Evolutionary conservation across 2,329 filamentous ascomycete species (phyloP), one percentile per base, ranked within the genome.

Genomic region (Colletotrichum shisoi): DNA sequence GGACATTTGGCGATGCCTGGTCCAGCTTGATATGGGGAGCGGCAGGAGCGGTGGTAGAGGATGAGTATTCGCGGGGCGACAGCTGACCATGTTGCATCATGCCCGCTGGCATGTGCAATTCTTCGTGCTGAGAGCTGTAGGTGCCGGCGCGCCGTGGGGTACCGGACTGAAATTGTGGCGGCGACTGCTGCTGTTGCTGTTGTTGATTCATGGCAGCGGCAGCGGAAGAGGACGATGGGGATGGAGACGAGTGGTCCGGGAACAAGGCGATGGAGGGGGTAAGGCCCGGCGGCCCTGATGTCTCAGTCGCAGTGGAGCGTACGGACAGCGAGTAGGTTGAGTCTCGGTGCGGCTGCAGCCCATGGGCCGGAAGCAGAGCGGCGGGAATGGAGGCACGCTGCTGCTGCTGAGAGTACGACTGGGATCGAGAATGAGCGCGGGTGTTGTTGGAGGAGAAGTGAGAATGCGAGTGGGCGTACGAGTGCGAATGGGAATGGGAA

Each of bases 21-120:
- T 85, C 82, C 69, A 85, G 79, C 74, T 83, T 83, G 76, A 84
- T 83, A 72, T 85, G 83, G 67, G 82, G 82, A 60, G 78, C 76
- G 45, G 76, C 71, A 49, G 73, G 73, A 45, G 74, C 67, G 53
- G 75, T 59, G 37, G 73, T 73, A 34, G 73, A 70, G 57, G 76
- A 69, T 40, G 74, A 72, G 73, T 80, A 84, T 70, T 85, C 82
- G 73, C 82, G 81, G 65, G 83, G 80, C 60, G 83, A 83, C 73
- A 78, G 74, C 71, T 80, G 80, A 65, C 74, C 75, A 62, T 78
- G 77, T 57, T 80, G 79, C 74, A 76, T 79, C 75, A 82, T 76
- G 72, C 77, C 80, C 68, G 82, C 72, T 62, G 78, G 78, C 78
- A 86, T 84, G 78, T 87, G 84, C 73, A 86, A 80, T 76, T 86